Evolutionary conservation across 2,329 filamentous ascomycete species (phyloP), one percentile per base, ranked within the genome.

Genomic region (Hirsutella minnesotensis): DNA sequence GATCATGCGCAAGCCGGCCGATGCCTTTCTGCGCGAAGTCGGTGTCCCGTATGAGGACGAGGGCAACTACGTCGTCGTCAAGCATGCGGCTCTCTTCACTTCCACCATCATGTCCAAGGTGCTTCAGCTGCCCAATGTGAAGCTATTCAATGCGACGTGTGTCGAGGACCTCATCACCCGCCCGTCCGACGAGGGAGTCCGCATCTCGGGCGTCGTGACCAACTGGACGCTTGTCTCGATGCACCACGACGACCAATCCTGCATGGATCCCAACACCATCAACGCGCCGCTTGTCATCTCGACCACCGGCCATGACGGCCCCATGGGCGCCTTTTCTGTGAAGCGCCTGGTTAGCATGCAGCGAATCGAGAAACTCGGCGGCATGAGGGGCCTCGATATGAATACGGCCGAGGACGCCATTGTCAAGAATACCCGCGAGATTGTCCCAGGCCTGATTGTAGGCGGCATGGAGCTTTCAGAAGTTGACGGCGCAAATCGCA

Each of bases 241-340:
- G 72, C 83, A 89, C 63, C 84, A 89, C 63, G 83, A 88, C 59
- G 84, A 90, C 61, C 87, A 94, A 69, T 85, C 79, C 47, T 95
- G 88, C 81, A 94, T 95, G 88, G 89, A 95, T 63, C 88, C 88
- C 52, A 94, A 92, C 77, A 95, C 88, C 56, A 94, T 95, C 75
- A 95, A 94, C 59, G 86, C 87, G 0, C 87, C 88, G 1, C 64
- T 95, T 46, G 72, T 95, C 57, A 84, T 95, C 68, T 87, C 81
- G 45, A 95, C 88, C 20, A 95, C 88, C 0, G 89, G 88, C 40
- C 88, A 95, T 56, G 88, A 95, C 51, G 89, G 77, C 0, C 88
- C 88, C 15, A 94, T 94, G 60, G 89, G 88, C 38, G 88, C 88
- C 40, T 95, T 95, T 70, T 84, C 69, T 51, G 88, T 86, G 61